These are phyloP conservation scores for Spirogloea muscicola DNA, from an alignment of 139 green algal genomes.

Conservation along the genomic window DNA sequence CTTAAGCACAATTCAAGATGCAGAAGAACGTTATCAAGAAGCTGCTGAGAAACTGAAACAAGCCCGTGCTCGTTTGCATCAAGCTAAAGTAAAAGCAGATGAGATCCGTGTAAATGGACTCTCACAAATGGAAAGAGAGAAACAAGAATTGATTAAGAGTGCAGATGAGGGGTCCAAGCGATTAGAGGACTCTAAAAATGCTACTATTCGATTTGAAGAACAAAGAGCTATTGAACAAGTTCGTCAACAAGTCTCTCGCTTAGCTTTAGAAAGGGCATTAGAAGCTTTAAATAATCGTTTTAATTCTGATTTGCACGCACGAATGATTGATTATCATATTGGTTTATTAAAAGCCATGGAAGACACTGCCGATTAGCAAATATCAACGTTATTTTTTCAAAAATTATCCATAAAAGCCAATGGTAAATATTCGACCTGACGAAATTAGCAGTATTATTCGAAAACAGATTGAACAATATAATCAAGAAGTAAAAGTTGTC, in stretches of 20 bases:
- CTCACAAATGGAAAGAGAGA: conserved; percentile 3
- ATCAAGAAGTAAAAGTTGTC: conserved; percentile 16
- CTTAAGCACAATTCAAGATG: conserved; percentile 9
- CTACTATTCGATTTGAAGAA: conserved; percentile 11
- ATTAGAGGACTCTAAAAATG: conserved; percentile 11
- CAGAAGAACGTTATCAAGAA: conserved; percentile 14
- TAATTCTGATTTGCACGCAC: conserved; percentile 2
- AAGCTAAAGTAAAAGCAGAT: conserved; percentile 1
- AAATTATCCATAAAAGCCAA: conserved; percentile 9
- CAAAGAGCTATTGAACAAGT: conserved; percentile 9
- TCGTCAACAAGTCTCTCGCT: conserved; percentile 3
- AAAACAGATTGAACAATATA: no score
- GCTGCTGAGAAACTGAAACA: conserved; percentile 3
- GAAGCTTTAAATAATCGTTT: conserved; percentile 6
- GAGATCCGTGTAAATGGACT: conserved; percentile 4
- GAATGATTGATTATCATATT: conserved; percentile 17
- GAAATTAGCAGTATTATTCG: conserved; percentile 7
- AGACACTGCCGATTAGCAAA: not conserved
- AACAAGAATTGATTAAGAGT: conserved; percentile 11
- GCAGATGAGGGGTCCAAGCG: conserved; percentile 2
- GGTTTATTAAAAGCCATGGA: conserved; percentile 9
- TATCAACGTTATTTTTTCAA: not conserved
- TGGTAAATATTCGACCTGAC: no score
- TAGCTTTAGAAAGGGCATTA: conserved; percentile 6
- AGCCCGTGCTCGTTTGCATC: conserved; percentile 3